Evolutionary conservation across 352 stramenopile species (phyloP), one percentile per base, ranked within the genome.

Genomic region (Thalassiosira mediterranea): DNA sequence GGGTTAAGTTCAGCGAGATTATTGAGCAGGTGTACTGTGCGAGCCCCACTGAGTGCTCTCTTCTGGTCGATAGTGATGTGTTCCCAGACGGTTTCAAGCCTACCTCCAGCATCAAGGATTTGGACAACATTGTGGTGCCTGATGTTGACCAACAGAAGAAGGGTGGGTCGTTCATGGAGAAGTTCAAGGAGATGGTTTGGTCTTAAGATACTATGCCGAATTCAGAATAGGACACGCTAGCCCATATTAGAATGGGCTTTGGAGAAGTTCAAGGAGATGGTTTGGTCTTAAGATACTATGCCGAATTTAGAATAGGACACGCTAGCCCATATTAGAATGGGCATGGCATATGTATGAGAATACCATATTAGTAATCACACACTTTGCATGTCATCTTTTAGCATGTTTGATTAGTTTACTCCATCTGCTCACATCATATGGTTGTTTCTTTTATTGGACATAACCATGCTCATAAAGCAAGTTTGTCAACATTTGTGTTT

Each of bases 1-100:
- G 88, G 88, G 86, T 94, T 21, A 83, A 84, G 37, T 93, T 91
- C 65, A 81, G 65, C 58, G 88, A 94, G 81, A 87, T 94, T 51
- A 82, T 91, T 57, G 60, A 82, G 32, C 46, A 76, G 42, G 77
- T 94, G 2, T 91, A 92, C 59, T 94, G 88, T 52, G 34, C 64
- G 8, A 82, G 57, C 47, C 87, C 87, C 32, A 86, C 71, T 7
- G 60, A 87, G 37, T 93, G 87, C 57, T 72, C 81, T 42, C 56
- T 90, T 1, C 42, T 93, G 32, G 67, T 78, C 5, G 44, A 76
- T n/a, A 76, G 51, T 57, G 80, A 89, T 28, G 56, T 90, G 15
- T 89, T 91, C 58, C 87, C 87, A 17, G 81, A 86, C 32, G 81
- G 85, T 23, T 93, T 93, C 79, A 75, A 83, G 54, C 85, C 87